Evolutionary conservation across 176 grass and related monocot genomes (phyloP).

Genomic region (Hordeum marinum): DNA sequence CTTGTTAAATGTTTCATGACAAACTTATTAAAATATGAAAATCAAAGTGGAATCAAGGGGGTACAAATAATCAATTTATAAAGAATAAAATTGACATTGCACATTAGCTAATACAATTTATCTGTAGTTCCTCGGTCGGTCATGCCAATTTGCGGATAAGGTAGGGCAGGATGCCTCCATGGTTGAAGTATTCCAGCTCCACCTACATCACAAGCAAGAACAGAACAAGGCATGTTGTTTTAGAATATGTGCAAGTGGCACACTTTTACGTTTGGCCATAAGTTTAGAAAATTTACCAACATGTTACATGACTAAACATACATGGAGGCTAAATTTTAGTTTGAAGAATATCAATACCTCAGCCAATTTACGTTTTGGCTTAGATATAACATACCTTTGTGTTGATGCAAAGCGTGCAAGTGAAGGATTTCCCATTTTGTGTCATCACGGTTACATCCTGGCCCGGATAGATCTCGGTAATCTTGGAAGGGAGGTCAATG

Average conservation of each 20-base stretch:
- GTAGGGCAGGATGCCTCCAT: slow-evolving; percentile 84
- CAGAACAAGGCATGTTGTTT: neutral
- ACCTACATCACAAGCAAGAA: slow-evolving; percentile 44
- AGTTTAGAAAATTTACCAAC: too few species aligned
- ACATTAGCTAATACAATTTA: neutral
- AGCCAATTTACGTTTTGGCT: neutral
- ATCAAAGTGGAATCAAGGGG: neutral
- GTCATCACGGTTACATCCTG: slow-evolving; percentile 71
- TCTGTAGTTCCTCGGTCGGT: neutral
- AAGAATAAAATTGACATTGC: neutral
- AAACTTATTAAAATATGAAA: neutral
- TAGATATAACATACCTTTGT: slow-evolving; percentile 57
- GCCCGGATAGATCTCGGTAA: slow-evolving; percentile 72
- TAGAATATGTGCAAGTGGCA: neutral
- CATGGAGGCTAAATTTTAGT: neutral
- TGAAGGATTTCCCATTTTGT: slow-evolving; percentile 68
- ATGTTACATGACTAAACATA: neutral
- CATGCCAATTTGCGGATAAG: slow-evolving; percentile 69
- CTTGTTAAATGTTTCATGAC: neutral
- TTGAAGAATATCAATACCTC: neutral
- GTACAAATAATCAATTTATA: neutral
- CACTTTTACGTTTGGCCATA: neutral
- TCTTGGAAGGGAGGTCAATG: slow-evolving; percentile 57
- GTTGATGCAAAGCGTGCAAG: slow-evolving; percentile 61
- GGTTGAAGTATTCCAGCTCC: slow-evolving; percentile 84